phyloP scores from a whole-genome alignment of 2,329 filamentous ascomycete genomes.

The Ilyonectria robusta region DNA sequence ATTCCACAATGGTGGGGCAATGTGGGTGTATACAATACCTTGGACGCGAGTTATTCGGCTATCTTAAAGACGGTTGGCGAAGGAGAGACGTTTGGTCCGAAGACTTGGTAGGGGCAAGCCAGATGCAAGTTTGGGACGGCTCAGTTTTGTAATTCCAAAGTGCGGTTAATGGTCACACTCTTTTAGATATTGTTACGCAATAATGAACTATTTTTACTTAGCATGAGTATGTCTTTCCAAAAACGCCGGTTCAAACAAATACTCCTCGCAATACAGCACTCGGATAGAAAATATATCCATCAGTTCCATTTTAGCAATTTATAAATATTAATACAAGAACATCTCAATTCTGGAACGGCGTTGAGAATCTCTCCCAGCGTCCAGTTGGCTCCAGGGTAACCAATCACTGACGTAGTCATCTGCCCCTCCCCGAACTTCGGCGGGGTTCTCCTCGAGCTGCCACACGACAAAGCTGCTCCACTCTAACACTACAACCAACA shows the following conservation, averaged over 20 bases:
- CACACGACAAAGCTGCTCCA: slow-evolving; percentile 26
- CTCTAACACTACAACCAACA: not conserved
- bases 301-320: not conserved
- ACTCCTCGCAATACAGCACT: too few relatives aligned
- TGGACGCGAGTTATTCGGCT: slow-evolving; percentile 68
- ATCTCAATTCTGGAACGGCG: not conserved
- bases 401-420: slow-evolving; percentile 23
- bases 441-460: slow-evolving; percentile 22
- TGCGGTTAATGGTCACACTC: not conserved
- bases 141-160: not conserved
- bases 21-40: slow-evolving; percentile 60
- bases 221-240: too few relatives aligned
- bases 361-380: not conserved
- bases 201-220: too few relatives aligned
- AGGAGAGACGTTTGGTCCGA: slow-evolving; percentile 71
- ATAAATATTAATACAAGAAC: not conserved
- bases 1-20: slow-evolving; percentile 65
- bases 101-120: slow-evolving; percentile 55
- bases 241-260: not conserved
- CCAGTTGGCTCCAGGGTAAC: slow-evolving; percentile 35
- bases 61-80: slow-evolving; percentile 62
- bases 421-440: slow-evolving; percentile 38
- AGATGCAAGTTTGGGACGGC: not conserved
- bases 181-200: too few relatives aligned
- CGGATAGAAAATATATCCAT: too few relatives aligned